phyloP scores from a whole-genome alignment of 495 filamentous ascomycete genomes.

The Usnea hakonensis region DNA sequence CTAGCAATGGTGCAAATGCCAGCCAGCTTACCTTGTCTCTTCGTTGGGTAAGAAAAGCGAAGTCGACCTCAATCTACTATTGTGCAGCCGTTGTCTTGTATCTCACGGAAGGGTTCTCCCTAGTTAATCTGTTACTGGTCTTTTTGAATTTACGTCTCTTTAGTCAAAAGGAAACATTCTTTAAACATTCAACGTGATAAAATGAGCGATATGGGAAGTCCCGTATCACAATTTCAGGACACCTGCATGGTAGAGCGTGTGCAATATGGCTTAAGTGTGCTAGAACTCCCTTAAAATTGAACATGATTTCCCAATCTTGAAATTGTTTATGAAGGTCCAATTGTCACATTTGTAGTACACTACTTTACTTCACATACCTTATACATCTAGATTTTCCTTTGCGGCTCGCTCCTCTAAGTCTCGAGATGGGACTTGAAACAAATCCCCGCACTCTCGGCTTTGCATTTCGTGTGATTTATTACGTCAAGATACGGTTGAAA shows the following conservation, averaged over 20 bases:
- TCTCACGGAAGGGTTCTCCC: background rate
- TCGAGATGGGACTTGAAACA: background rate
- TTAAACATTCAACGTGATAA: too few relatives aligned
- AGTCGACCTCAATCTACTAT: too few relatives aligned
- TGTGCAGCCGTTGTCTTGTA: background rate
- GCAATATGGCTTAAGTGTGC: background rate
- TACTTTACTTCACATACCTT: too few relatives aligned
- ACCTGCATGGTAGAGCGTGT: background rate
- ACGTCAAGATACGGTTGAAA: constrained; percentile 5
- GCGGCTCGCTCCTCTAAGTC: background rate
- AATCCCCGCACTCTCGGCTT: background rate
- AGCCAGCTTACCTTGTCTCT: background rate
- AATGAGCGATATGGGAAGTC: too few relatives aligned
- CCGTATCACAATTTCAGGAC: background rate
- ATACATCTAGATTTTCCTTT: too few relatives aligned
- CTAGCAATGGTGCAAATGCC: background rate
- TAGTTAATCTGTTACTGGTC: background rate
- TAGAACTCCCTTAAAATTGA: background rate
- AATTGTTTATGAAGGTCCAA: background rate
- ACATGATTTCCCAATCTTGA: background rate
- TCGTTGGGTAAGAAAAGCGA: background rate
- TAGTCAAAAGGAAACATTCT: too few relatives aligned
- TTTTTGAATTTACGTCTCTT: too few relatives aligned
- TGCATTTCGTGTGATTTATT: background rate
- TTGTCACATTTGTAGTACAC: background rate